Conservation (phyloP, 441 rosid species). For the Arabidopsis lyrata region DNA sequence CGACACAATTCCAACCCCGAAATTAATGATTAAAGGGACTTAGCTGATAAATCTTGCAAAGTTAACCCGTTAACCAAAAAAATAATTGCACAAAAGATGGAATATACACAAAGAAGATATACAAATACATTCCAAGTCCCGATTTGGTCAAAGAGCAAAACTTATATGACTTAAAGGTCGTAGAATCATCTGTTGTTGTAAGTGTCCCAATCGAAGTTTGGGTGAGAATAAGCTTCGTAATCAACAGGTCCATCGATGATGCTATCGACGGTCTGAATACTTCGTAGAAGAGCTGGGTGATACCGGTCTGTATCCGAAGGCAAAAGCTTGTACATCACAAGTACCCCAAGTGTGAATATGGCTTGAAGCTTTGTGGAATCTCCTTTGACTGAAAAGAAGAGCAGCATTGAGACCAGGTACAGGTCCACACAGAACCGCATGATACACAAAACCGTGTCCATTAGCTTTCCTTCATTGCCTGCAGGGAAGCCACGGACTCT, state of each 20-base stretch:
- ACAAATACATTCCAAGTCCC: conserved; percentile 28
- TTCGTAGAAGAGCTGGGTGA: conserved; percentile 72
- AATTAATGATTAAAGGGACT: background rate
- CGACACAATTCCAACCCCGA: background rate
- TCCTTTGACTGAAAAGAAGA: conserved; percentile 90
- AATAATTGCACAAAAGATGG: conserved; percentile 25
- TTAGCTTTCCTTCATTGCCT: conserved; percentile 94
- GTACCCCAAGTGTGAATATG: conserved; percentile 83
- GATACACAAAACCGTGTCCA: conserved; percentile 85
- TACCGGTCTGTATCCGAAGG: conserved; percentile 74
- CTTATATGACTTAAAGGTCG: conserved; percentile 14
- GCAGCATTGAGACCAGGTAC: conserved; percentile 80
- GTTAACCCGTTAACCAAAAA: background rate
- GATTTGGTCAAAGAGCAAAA: conserved; percentile 34
- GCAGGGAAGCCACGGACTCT: conserved; percentile 96
- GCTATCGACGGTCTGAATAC: conserved; percentile 76
- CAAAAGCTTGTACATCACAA: conserved; percentile 82
- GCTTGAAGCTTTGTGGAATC: conserved; percentile 97
- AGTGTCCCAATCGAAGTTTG: conserved; percentile 96
- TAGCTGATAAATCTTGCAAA: background rate
- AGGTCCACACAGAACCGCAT: conserved; percentile 90
- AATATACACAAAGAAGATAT: conserved; percentile 31
- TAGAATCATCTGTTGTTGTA: conserved; percentile 41
- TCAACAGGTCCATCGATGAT: conserved; percentile 82
- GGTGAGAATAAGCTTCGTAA: conserved; percentile 88